Base-by-base conservation (phyloP, 352 stramenopile species). In the Globisporangium recalcitrans region DNA sequence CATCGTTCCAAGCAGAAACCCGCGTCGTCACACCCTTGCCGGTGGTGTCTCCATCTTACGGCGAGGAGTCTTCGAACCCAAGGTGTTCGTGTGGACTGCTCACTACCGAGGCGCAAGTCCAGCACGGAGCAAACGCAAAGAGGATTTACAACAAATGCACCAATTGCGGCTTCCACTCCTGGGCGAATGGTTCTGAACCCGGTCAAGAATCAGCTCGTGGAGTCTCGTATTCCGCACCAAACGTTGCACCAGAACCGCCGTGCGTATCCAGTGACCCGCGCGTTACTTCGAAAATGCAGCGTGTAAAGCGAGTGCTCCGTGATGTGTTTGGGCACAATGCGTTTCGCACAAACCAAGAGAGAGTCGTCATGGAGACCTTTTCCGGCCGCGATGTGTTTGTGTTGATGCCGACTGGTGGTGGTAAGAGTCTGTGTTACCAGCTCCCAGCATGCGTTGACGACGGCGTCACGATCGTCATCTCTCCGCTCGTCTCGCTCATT, bases 371-470 rank as follows among this genome's bases (percentile, higher is more conserved):
- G 76, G 84, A 95, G 55, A 84, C 95, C 26, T 92, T 99, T 66
- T 70, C 76, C 52, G 79, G 90, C 10, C 75, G 82, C 21, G 98
- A 99, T 74, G 93, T 98, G 21, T 99, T 99, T 68, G 95, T 99
- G 11, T 76, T 99, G 10, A 99, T 99, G 97, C 97, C 97, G 10
- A 99, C 97, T 14, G 97, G 98, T 40, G 97, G 97, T 49, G 98
- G 98, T 19, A 99, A 99, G 72, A 98, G 85, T 55, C 73, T 99
- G 2, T 99, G 97, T 69, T 99, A 99, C 70, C 98, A 98, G 63
- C 75, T 98, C 13, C 92, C 92, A 44, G 91, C 86, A 22, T 95
- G 86, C 55, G 68, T 93, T 58, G 74, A 93, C 75, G 79, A 96
- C 16, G 97, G 97, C 19, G 70, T 99, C 7, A 94, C 96, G 0